Evolutionary conservation across 257 asterid genomes (phyloP).

Genomic region (Nicotiana noctiflora): DNA sequence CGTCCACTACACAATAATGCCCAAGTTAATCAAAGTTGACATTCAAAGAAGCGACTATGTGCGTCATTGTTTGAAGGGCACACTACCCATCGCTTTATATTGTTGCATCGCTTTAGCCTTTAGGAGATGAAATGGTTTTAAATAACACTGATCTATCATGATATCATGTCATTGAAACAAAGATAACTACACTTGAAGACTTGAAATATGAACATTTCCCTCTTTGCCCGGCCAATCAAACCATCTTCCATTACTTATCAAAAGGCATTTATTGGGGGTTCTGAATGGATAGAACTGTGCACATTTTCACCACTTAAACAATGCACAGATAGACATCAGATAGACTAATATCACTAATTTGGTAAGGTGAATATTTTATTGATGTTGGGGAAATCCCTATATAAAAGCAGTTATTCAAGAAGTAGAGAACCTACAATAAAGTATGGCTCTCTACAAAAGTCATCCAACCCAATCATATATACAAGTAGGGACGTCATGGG

Average conservation of each 20-base stretch:
- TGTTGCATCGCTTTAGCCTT: not conserved
- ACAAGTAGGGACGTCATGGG: not conserved
- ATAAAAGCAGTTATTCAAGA: not conserved
- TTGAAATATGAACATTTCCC: not conserved
- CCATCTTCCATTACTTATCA: constrained; percentile 1
- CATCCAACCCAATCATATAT: not conserved
- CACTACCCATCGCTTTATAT: not conserved
- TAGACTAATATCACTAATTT: not conserved
- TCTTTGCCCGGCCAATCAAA: not conserved
- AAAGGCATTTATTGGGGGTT: not conserved
- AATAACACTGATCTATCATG: not conserved
- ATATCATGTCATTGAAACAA: not conserved
- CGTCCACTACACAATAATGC: not conserved
- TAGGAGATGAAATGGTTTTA: not conserved
- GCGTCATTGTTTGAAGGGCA: not conserved
- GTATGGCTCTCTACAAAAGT: not conserved
- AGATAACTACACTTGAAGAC: not conserved
- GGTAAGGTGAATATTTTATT: not conserved
- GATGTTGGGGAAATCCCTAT: not conserved
- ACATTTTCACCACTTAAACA: not conserved
- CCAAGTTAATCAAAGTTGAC: not conserved
- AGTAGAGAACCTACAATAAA: not conserved
- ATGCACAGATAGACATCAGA: not conserved
- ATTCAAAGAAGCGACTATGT: not conserved
- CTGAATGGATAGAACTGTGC: not conserved